These are phyloP conservation scores for Cryptosporidium bovis DNA, from an alignment of 169 alveolate genomes.

Conservation along the genomic window DNA sequence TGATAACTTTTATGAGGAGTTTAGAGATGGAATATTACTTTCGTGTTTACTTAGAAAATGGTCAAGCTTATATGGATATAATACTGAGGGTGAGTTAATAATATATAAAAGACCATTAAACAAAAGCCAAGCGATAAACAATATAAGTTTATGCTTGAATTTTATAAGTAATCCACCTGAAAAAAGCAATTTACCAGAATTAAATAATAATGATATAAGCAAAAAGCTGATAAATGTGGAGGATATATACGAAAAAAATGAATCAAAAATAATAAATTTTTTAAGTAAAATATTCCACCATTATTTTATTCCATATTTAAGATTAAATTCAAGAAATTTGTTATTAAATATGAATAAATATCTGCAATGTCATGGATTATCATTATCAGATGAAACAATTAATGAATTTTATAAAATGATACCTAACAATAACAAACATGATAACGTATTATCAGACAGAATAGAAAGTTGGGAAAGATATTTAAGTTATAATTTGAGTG, in stretches of 20 bases:
- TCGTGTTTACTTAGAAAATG: slow-evolving; percentile 30
- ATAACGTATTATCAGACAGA: slow-evolving; percentile 20
- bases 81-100: slow-evolving; percentile 59
- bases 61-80: slow-evolving; percentile 62
- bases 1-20: slow-evolving; percentile 42
- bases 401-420: slow-evolving; percentile 50
- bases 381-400: slow-evolving; percentile 43
- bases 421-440: background rate
- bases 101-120: slow-evolving; percentile 52
- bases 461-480: slow-evolving; percentile 41
- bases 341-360: slow-evolving; percentile 27
- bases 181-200: slow-evolving; percentile 58
- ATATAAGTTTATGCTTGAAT: slow-evolving; percentile 52
- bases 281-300: slow-evolving; percentile 37
- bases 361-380: slow-evolving; percentile 46
- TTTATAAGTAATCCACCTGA: slow-evolving; percentile 63
- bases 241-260: slow-evolving; percentile 45
- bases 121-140: slow-evolving; percentile 51
- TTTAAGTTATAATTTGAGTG: slow-evolving; percentile 16
- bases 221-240: slow-evolving; percentile 50
- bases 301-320: slow-evolving; percentile 70
- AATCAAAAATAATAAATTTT: slow-evolving; percentile 7
- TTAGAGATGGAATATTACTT: slow-evolving; percentile 58
- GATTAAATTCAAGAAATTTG: slow-evolving; percentile 28
- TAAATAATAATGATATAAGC: background rate